Evolutionary conservation across 176 grass and related monocot species (phyloP).

Genomic region (Triticum turgidum): DNA sequence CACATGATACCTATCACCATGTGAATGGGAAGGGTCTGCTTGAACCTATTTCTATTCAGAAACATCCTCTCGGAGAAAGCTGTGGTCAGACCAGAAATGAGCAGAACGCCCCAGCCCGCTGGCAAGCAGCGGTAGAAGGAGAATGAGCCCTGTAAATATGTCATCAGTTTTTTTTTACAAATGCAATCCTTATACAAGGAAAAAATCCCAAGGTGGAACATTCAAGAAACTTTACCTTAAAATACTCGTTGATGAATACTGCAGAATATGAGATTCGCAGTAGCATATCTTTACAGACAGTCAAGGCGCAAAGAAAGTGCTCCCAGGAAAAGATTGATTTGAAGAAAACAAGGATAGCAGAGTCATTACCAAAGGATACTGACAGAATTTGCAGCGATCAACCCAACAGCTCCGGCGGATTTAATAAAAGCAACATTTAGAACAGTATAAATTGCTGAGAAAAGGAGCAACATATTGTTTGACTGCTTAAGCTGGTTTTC

Average conservation of each 20-base stretch:
- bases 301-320: conserved; percentile 52
- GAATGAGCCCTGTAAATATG: conserved; percentile 60
- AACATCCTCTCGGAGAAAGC: conserved; percentile 76
- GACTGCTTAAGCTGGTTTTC: conserved; percentile 86
- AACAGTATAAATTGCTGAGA: conserved; percentile 84
- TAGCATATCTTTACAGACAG: conserved; percentile 69
- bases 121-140: conserved; percentile 74
- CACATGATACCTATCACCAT: conserved; percentile 69
- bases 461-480: conserved; percentile 79
- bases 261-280: conserved; percentile 78
- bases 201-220: conserved; percentile 6
- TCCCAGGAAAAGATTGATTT: not conserved
- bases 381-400: conserved; percentile 87
- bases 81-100: conserved; percentile 63
- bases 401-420: conserved; percentile 74
- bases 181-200: not conserved
- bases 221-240: conserved; percentile 59
- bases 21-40: conserved; percentile 79
- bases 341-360: conserved; percentile 14
- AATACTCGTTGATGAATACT: conserved; percentile 80
- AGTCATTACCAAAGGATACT: conserved; percentile 73
- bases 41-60: conserved; percentile 63
- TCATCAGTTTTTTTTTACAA: not conserved
- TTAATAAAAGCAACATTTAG: conserved; percentile 78
- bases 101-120: conserved; percentile 69